Evolutionary conservation across 78 protist species (phyloP).

Genomic region (Isochrysis galbana): DNA sequence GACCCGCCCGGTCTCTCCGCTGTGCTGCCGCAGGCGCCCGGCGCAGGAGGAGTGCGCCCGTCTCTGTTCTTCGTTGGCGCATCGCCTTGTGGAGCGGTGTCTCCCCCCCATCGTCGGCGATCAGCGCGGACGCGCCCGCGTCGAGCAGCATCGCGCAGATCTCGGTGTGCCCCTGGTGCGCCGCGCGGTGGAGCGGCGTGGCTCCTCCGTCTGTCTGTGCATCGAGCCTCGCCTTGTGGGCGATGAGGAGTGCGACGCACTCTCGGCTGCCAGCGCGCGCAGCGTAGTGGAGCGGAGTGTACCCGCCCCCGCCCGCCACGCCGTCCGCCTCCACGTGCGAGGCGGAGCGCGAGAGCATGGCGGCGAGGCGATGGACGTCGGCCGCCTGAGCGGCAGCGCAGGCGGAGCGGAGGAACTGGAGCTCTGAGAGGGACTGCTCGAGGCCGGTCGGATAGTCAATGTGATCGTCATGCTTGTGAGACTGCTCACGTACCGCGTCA

Average conservation of each 20-base stretch:
- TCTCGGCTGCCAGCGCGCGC: neutral
- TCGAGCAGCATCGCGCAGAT: neutral
- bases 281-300: constrained; percentile 20
- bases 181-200: neutral
- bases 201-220: neutral
- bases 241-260: neutral
- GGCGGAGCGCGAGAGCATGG: neutral
- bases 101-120: neutral
- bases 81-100: constrained; percentile 20
- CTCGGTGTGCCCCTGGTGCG: neutral
- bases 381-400: neutral
- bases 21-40: neutral
- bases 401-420: neutral
- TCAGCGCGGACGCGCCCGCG: neutral
- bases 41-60: neutral
- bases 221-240: neutral
- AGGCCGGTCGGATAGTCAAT: neutral
- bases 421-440: neutral
- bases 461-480: neutral
- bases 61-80: neutral
- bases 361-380: neutral
- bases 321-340: neutral
- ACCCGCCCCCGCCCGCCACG: neutral
- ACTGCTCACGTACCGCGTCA: no score
- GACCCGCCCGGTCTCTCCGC: no score